These are phyloP conservation scores for Protostelium mycophagum DNA, from an alignment of 78 protist genomes.

Conservation along the genomic window DNA sequence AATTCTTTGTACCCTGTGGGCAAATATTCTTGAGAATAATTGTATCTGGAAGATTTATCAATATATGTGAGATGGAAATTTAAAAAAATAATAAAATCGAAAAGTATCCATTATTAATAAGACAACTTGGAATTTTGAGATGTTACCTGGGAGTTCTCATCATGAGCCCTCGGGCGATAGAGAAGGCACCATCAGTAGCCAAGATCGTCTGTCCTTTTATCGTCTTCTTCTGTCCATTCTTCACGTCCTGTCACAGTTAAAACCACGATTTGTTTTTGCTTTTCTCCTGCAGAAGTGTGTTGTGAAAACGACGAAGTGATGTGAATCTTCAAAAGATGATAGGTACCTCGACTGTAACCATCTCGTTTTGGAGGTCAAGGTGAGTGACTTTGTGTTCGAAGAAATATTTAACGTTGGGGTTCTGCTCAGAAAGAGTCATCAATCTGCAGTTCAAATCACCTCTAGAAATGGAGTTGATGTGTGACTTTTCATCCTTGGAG, in stretches of 20 bases:
- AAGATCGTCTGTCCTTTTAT: not conserved
- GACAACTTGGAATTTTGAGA: too few species aligned
- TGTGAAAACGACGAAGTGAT: not conserved
- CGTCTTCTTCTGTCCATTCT: not conserved
- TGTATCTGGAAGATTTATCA: slow-evolving; percentile 26
- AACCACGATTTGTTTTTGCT: too few species aligned
- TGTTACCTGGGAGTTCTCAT: too few species aligned
- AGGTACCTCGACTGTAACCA: slow-evolving; percentile 12
- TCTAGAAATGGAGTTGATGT: slow-evolving; percentile 29
- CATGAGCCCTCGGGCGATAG: slow-evolving; percentile 23
- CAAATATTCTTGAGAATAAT: slow-evolving; percentile 37
- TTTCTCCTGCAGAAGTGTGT: not conserved
- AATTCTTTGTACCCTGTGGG: slow-evolving; percentile 63
- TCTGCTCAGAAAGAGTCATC: slow-evolving; percentile 7
- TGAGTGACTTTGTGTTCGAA: not conserved
- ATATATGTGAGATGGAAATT: too few species aligned
- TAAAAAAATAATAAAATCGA: too few species aligned
- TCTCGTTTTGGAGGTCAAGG: not conserved
- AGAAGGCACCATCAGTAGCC: slow-evolving; percentile 49
- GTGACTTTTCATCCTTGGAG: slow-evolving; percentile 20
- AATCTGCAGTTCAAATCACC: slow-evolving; percentile 30
- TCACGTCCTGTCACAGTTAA: too few species aligned
- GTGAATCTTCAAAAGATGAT: not conserved
- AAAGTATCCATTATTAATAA: too few species aligned
- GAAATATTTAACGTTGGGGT: slow-evolving; percentile 24